Evolutionary conservation across 1,139 yeast genomes (phyloP).

Genomic region (Suhomyces choctaworum): DNA sequence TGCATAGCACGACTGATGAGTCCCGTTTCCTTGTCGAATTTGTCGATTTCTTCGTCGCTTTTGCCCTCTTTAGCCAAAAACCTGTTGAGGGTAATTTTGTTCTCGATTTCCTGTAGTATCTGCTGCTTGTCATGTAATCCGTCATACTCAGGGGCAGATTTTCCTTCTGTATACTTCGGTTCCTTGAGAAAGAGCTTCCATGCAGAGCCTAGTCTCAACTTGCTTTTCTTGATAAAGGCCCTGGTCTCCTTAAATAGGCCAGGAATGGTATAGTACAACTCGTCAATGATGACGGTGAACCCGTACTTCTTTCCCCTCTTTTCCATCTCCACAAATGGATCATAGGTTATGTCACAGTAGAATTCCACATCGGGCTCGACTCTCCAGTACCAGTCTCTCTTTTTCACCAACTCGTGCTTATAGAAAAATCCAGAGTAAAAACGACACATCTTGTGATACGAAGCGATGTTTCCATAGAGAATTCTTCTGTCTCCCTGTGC

Average conservation of each 20-base stretch:
- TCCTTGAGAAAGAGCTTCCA: conserved; percentile 57
- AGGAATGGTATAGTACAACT: conserved; percentile 77
- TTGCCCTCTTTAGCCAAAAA: conserved; percentile 21
- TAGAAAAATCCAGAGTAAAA: conserved; percentile 78
- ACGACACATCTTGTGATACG: conserved; percentile 74
- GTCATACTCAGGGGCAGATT: conserved; percentile 24
- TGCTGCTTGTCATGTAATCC: conserved; percentile 20
- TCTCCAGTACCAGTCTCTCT: conserved; percentile 89
- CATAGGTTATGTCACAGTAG: conserved; percentile 87
- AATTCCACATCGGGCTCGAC: conserved; percentile 90
- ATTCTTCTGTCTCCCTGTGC: conserved; percentile 79
- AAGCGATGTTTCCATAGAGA: conserved; percentile 75
- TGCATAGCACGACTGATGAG: conserved; percentile 24
- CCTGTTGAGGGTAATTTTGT: conserved; percentile 26
- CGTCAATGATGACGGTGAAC: conserved; percentile 73
- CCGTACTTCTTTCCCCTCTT: conserved; percentile 72
- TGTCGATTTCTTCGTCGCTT: conserved; percentile 16
- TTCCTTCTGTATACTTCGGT: conserved; percentile 27
- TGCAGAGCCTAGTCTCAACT: conserved; percentile 52
- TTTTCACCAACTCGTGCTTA: conserved; percentile 66
- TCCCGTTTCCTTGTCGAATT: conserved; percentile 13
- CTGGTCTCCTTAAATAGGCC: conserved; percentile 71
- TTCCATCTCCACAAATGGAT: conserved; percentile 84
- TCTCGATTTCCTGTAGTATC: conserved; percentile 30
- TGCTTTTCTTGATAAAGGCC: conserved; percentile 51